A percentile compares a stretch with the other conserved stretches of the same genome.
These are phyloP conservation scores for Zasmidium cellare DNA, from an alignment of 2,329 filamentous ascomycete species.

Conservation along the genomic window DNA sequence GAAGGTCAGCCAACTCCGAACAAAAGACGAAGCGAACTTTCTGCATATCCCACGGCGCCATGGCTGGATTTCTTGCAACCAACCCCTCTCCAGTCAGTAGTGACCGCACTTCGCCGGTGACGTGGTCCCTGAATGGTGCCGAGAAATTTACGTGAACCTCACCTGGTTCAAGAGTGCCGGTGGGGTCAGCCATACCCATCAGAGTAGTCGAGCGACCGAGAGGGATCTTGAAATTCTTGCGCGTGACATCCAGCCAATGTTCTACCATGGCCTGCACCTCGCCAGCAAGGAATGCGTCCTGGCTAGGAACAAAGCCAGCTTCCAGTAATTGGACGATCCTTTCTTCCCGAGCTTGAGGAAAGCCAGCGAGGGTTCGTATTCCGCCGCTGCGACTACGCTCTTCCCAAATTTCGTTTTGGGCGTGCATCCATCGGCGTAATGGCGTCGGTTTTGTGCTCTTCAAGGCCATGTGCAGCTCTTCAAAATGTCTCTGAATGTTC, in stretches of 20 bases:
- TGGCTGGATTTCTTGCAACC: conserved; percentile 68
- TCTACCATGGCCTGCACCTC: conserved; percentile 11
- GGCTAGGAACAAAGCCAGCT: conserved; percentile 28
- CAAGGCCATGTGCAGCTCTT: conserved; percentile 40
- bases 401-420: conserved; percentile 43
- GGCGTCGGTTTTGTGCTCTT: conserved; percentile 33
- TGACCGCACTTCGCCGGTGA: conserved; percentile 51
- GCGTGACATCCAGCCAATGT: conserved; percentile 18
- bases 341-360: conserved; percentile 56
- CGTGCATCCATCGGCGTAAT: conserved; percentile 57
- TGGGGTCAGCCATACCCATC: conserved; percentile 69
- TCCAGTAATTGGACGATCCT: conserved; percentile 57
- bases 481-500: conserved; percentile 54
- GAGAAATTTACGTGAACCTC: conserved; percentile 67
- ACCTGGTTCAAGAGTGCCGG: conserved; percentile 58
- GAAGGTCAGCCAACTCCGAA: conserved; percentile 64
- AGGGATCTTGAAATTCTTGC: conserved; percentile 42
- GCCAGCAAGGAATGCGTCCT: conserved; percentile 20
- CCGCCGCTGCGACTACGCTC: conserved; percentile 29
- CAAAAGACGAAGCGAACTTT: conserved; percentile 54
- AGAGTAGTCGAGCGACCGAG: conserved; percentile 63
- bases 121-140: neutral
- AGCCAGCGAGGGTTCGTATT: conserved; percentile 48
- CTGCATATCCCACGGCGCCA: conserved; percentile 72
- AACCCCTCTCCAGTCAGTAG: conserved; percentile 62